Evolutionary conservation across 345 rosid species (phyloP).

Genomic region (Erysimum cheiranthoides): DNA sequence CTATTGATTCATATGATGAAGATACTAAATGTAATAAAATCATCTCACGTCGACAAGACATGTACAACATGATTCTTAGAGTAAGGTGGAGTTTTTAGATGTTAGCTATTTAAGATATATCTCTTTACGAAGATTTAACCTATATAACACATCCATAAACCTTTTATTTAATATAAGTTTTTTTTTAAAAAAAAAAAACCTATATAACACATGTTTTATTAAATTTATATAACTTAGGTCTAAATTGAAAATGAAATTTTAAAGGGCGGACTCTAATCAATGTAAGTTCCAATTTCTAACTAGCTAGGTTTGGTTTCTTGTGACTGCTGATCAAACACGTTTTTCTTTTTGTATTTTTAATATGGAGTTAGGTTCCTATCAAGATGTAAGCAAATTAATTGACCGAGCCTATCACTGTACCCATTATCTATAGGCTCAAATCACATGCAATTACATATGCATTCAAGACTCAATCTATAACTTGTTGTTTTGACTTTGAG

Average conservation of each 20-base stretch:
- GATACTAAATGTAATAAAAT: too few relatives aligned
- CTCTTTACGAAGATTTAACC: too few relatives aligned
- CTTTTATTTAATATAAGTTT: too few relatives aligned
- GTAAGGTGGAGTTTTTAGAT: too few relatives aligned
- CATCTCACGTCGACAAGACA: too few relatives aligned
- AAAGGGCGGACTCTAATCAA: neutral
- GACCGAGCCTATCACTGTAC: neutral
- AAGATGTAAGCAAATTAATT: neutral
- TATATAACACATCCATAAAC: too few relatives aligned
- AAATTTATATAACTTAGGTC: neutral
- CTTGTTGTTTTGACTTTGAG: conserved; percentile 33
- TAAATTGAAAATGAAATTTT: neutral
- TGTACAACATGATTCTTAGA: too few relatives aligned
- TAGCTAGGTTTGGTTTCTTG: neutral
- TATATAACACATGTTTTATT: too few relatives aligned
- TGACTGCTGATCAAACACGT: conserved; percentile 15
- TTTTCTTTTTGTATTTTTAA: neutral
- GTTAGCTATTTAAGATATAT: too few relatives aligned
- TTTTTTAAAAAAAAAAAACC: too few relatives aligned
- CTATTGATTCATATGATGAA: neutral
- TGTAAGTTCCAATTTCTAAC: neutral
- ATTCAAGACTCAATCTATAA: neutral
- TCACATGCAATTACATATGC: neutral
- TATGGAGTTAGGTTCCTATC: conserved; percentile 35
- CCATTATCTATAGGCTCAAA: neutral